These are phyloP conservation scores for Deinandra increscens DNA, from an alignment of 129 eudicot genomes.

Conservation along the genomic window DNA sequence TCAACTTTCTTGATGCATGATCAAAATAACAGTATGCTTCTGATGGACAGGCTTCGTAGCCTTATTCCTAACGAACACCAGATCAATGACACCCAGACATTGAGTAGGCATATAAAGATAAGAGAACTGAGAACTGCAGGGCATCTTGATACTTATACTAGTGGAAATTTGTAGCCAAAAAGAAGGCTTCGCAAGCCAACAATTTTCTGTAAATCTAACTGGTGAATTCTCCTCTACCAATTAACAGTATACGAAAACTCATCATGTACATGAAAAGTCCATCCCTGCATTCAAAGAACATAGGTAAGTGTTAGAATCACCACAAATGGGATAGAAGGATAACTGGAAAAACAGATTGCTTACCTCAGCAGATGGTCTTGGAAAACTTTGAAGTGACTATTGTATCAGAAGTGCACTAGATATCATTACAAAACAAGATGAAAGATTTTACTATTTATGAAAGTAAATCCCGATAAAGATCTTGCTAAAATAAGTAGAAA, in stretches of 20 bases:
- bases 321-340: not conserved
- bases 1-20: slow-evolving; percentile 39
- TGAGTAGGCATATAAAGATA: slow-evolving; percentile 32
- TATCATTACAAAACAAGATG: slow-evolving; percentile 27
- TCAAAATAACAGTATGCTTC: slow-evolving; percentile 38
- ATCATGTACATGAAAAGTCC: slow-evolving; percentile 43
- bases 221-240: slow-evolving; percentile 40
- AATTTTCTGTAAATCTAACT: slow-evolving; percentile 37
- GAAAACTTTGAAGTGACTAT: slow-evolving; percentile 41
- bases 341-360: not conserved
- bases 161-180: slow-evolving; percentile 24
- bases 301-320: slow-evolving; percentile 9
- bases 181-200: slow-evolving; percentile 27
- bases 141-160: slow-evolving; percentile 43
- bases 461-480: not conserved
- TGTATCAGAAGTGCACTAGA: slow-evolving; percentile 47
- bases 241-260: slow-evolving; percentile 33
- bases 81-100: slow-evolving; percentile 32
- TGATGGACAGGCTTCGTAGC: slow-evolving; percentile 52
- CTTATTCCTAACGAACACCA: slow-evolving; percentile 42
- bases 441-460: slow-evolving; percentile 11
- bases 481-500: not conserved
- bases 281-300: slow-evolving; percentile 40
- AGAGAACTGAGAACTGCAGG: slow-evolving; percentile 35
- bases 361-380: slow-evolving; percentile 45